Evolutionary conservation across 176 grass and related monocot genomes (phyloP), one percentile per base, ranked within the genome.

Genomic region (Saccharum spontaneum): DNA sequence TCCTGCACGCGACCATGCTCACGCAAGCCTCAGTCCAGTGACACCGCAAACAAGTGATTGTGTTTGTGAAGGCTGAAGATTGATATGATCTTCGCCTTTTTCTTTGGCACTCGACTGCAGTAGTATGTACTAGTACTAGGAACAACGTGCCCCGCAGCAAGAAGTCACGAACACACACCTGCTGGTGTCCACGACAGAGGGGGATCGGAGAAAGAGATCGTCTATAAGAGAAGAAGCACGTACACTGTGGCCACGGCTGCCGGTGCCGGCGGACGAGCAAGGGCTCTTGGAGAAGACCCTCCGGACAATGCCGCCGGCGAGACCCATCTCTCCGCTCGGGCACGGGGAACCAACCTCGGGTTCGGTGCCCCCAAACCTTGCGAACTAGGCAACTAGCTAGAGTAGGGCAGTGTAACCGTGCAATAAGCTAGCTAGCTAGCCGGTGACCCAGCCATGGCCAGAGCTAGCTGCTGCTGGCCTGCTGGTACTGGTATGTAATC

Each of bases 261-360:
- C 30, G 6, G 40, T 17, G 69, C 44, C 23, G 46, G 67, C 24
- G 15, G 83, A 85, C 39, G 76, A 69, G 76, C 89, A 92, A 0
- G 90, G 91, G 78, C 62, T 89, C 75, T 89, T 94, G 28, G 91
- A 91, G 88, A 96, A 88, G 71, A 91, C 88, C 33, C 62, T 90
- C 81, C 86, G 86, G 57, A 94, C 90, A 54, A 99, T 89, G 78
- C 90, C 90, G 49, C 97, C 90, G 69, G 86, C 67, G 81, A 92
- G 69, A 68, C 93, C 97, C 97, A 97, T 99, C 17, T 59, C 67
- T 11, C 49, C 3, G 2, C 0, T 31, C 10, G 30, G 10, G 7
- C 2, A 18, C 46, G 1, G 2, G 11, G 43, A 11, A 46, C 49
- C 4, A 16, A 5, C 48, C 48, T 49, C 48, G 48, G 4, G 46